Percentiles rank a stretch among this genome's conserved stretches.
Conservation (phyloP, 306 rosid species). For the Styphnolobium japonicum region DNA sequence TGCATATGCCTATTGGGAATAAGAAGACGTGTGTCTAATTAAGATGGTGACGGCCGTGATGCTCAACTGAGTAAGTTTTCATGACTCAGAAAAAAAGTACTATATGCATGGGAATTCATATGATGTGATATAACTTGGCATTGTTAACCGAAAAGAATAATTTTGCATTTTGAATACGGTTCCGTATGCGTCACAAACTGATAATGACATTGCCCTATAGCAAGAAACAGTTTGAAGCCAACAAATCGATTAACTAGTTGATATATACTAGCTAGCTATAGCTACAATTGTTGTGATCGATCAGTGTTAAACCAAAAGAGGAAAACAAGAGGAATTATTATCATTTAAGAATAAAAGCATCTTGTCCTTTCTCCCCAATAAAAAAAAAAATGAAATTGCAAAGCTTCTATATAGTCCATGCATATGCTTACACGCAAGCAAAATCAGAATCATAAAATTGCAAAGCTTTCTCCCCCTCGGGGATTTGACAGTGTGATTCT, state of each 20-base stretch:
- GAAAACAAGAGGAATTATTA: not conserved
- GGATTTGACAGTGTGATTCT: constrained; percentile 1
- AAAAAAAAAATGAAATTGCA: not conserved
- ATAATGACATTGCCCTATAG: not conserved
- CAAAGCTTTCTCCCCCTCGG: not conserved
- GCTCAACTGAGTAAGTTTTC: not conserved
- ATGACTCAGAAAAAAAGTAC: not conserved
- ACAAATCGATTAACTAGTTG: not conserved
- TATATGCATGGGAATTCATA: constrained; percentile 6
- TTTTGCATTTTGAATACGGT: constrained; percentile 14
- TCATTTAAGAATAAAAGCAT: constrained; percentile 13
- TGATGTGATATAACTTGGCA: constrained; percentile 14
- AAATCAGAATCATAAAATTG: not conserved
- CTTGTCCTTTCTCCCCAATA: not conserved
- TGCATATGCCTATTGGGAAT: constrained; percentile 16
- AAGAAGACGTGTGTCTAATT: not conserved
- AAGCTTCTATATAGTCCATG: not conserved
- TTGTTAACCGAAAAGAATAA: constrained; percentile 8
- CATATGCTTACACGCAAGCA: not conserved
- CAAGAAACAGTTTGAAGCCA: not conserved
- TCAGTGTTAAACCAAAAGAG: not conserved
- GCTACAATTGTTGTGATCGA: not conserved
- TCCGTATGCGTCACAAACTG: constrained; percentile 13
- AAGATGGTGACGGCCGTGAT: not conserved
- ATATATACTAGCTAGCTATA: not conserved